A percentile compares a stretch with the other conserved stretches of the same genome.
Conservation (phyloP, 441 rosid species). For the Gossypium lobatum region DNA sequence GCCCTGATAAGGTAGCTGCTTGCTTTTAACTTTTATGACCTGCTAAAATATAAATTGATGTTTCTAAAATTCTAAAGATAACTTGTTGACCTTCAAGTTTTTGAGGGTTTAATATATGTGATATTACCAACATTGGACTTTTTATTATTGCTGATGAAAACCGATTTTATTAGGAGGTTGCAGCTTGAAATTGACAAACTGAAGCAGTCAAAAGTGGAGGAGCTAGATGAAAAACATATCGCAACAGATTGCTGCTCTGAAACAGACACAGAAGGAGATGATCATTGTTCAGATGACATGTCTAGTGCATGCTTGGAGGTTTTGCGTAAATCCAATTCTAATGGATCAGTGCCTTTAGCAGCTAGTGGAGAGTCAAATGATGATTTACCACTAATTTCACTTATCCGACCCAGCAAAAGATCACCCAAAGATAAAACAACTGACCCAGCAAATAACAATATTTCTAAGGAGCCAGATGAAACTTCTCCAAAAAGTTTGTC, state of each 20-base stretch:
- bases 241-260: conserved; percentile 67
- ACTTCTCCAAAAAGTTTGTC: conserved; percentile 31
- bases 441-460: conserved; percentile 24
- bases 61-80: conserved; percentile 13
- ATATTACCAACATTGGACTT: not conserved
- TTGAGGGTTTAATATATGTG: conserved; percentile 7
- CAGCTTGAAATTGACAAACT: conserved; percentile 51
- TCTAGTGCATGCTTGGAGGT: conserved; percentile 33
- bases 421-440: conserved; percentile 27
- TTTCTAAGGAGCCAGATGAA: conserved; percentile 24
- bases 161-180: conserved; percentile 51
- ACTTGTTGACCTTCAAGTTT: not conserved
- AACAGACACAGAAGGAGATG: conserved; percentile 79
- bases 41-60: conserved; percentile 4
- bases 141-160: conserved; percentile 18
- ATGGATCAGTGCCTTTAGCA: conserved; percentile 28
- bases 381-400: conserved; percentile 58
- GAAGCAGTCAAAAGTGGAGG: conserved; percentile 38
- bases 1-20: conserved; percentile 7
- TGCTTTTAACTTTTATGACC: conserved; percentile 8
- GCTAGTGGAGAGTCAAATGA: conserved; percentile 39
- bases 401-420: conserved; percentile 37
- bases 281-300: conserved; percentile 34
- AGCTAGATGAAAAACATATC: conserved; percentile 30
- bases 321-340: conserved; percentile 33